Evolutionary conservation across 164 flowering plant species (phyloP), one percentile per base, ranked within the genome.

Genomic region (Chloranthus sessilifolius): DNA sequence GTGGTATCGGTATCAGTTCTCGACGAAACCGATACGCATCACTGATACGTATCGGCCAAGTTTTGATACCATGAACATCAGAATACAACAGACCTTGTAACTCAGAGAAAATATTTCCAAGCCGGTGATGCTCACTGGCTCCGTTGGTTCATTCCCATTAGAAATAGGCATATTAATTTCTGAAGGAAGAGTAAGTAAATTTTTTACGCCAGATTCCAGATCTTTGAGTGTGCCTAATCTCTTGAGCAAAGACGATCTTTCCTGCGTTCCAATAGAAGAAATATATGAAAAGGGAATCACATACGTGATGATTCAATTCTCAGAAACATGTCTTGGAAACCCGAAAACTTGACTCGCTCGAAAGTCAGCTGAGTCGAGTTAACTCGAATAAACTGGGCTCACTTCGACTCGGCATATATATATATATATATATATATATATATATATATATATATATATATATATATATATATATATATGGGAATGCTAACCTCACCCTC

Each of bases 91-190:
- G 1, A 94, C 99, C 99, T 89, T 89, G 79, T 82, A 89, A 71
- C 82, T 80, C 61, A 94, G 72, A 17, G 87, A 78, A 72, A 89
- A 94, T 27, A 92, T 85, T 59, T 94, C 97, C 64, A 94, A 71
- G 31, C 99, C 97, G 45, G 80, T 80, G 42, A 89, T 75, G 81
- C 75, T 84, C 54, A 74, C 55, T 20, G 81, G 86, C 62, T 84
- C 96, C 55, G 81, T 83, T 17, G 63, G 45, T 65, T 73, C 78
- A 69, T 61, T 63, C 47, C 51, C 56, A 58, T 71, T 75, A 43
- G 75, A 43, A 53, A 50, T 52, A 53, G 56, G 50, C 58, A 46
- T 66, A 35, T 27, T 62, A 37, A 64, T 58, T 39, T 73, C 76
- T 47, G 36, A 22, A 10, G 35, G 9, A 38, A 11, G 16, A 25